These are phyloP conservation scores for Rasamsonia emersonii DNA, from an alignment of 2,329 filamentous ascomycete species.

Conservation along the genomic window DNA sequence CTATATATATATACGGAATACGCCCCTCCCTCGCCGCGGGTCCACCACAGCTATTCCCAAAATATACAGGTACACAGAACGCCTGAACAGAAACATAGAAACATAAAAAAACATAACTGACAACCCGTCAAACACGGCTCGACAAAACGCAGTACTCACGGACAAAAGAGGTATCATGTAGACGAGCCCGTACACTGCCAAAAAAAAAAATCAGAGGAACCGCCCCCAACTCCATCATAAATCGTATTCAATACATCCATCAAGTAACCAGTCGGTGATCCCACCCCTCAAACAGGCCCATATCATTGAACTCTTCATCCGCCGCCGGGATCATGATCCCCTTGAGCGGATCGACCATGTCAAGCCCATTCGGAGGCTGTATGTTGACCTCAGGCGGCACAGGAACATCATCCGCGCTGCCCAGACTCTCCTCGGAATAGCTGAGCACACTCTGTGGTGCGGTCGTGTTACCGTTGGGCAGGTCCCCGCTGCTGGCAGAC, in stretches of 20 bases:
- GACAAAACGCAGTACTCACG: no score
- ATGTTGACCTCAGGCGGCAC: constrained; percentile 16
- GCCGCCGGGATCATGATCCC: constrained; percentile 29
- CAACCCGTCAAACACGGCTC: no score
- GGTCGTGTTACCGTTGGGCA: constrained; percentile 18
- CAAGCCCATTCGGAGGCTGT: constrained; percentile 21
- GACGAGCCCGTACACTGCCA: no score
- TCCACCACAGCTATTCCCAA: no score
- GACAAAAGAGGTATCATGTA: no score
- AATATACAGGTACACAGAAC: no score
- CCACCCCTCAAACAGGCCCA: constrained; percentile 23
- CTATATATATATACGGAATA: no score
- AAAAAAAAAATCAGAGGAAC: no score
- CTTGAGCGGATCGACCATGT: constrained; percentile 25
- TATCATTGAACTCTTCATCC: constrained; percentile 25
- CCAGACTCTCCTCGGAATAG: constrained; percentile 53
- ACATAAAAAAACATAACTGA: no score
- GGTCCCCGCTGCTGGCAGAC: constrained; percentile 34
- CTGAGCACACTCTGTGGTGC: constrained; percentile 48
- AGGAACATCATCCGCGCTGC: constrained; percentile 42
- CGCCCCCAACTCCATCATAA: no score
- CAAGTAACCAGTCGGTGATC: constrained; percentile 26
- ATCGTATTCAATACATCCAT: constrained; percentile 2
- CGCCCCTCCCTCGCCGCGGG: no score
- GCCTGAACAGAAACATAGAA: no score